Percentiles rank a stretch among this genome's conserved stretches.
These are phyloP conservation scores for Orbilia oligospora DNA, from an alignment of 2,329 filamentous ascomycete species.

Conservation along the genomic window DNA sequence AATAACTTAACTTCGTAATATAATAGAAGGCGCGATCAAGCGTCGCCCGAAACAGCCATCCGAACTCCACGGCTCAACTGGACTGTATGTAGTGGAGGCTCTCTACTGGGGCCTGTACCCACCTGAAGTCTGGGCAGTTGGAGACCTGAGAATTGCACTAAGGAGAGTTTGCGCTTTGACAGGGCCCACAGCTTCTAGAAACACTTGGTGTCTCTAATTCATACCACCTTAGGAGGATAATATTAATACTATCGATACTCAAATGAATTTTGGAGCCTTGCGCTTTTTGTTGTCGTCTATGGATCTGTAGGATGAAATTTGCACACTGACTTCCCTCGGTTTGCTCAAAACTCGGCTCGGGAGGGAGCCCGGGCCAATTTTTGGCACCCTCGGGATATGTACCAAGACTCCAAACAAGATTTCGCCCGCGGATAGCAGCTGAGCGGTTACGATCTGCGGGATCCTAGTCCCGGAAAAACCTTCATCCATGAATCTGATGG, in stretches of 20 bases:
- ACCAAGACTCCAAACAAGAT: conserved; percentile 22
- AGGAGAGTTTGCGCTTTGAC: conserved; percentile 26
- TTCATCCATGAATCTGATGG: conserved; percentile 56
- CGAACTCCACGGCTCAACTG: conserved; percentile 47
- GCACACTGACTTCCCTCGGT: neutral
- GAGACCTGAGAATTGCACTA: conserved; percentile 14
- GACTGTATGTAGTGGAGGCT: conserved; percentile 15
- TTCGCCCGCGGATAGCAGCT: conserved; percentile 36
- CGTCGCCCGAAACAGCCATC: conserved; percentile 56
- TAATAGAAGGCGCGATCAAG: conserved; percentile 56
- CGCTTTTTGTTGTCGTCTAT: neutral
- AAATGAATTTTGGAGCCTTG: neutral
- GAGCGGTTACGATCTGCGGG: conserved; percentile 56
- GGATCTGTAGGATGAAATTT: neutral
- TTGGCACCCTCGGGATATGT: conserved; percentile 29
- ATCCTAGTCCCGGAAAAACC: conserved; percentile 60
- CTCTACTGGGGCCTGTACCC: conserved; percentile 13
- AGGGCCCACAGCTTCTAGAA: conserved; percentile 27
- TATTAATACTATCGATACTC: neutral
- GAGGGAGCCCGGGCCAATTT: conserved; percentile 8
- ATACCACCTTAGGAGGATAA: neutral
- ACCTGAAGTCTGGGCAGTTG: neutral
- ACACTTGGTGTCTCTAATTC: conserved; percentile 15
- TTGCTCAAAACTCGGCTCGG: conserved; percentile 9
- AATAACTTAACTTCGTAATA: conserved; percentile 45